These are phyloP conservation scores for Arachnopeziza araneosa DNA, from an alignment of 2,329 filamentous ascomycete genomes.

Conservation along the genomic window DNA sequence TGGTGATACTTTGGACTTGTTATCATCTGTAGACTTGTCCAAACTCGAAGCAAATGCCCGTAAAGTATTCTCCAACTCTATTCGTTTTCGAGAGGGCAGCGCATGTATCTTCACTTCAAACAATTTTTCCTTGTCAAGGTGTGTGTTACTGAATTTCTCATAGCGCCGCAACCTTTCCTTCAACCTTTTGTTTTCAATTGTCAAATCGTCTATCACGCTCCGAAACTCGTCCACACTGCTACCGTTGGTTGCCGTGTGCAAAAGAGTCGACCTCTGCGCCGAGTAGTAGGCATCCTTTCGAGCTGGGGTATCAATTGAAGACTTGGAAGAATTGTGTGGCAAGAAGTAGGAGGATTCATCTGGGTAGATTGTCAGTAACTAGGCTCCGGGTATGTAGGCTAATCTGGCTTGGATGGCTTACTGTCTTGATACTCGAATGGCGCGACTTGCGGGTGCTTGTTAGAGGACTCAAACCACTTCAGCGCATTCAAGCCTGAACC, in stretches of 20 bases:
- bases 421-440: constrained; percentile 17
- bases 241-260: constrained; percentile 1
- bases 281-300: neutral
- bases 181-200: constrained; percentile 74
- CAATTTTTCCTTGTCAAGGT: constrained; percentile 67
- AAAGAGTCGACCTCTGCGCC: neutral
- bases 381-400: constrained; percentile 1
- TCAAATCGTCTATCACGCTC: constrained; percentile 82
- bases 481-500: constrained; percentile 9
- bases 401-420: constrained; percentile 8
- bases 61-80: constrained; percentile 68
- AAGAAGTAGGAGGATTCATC: constrained; percentile 27
- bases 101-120: constrained; percentile 80
- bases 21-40: neutral
- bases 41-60: constrained; percentile 57
- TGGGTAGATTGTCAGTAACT: neutral
- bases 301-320: constrained; percentile 8
- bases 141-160: constrained; percentile 59
- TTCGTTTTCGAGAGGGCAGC: constrained; percentile 64
- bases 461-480: constrained; percentile 26
- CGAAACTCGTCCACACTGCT: constrained; percentile 61
- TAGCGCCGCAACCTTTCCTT: constrained; percentile 69
- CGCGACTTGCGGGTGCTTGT: constrained; percentile 16
- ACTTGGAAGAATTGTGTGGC: constrained; percentile 10
- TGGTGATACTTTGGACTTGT: neutral